Percentiles rank a stretch among this genome's conserved stretches.
phyloP scores from a whole-genome alignment of 768 basidiomycete species.

The Gymnopilus dilepis region DNA sequence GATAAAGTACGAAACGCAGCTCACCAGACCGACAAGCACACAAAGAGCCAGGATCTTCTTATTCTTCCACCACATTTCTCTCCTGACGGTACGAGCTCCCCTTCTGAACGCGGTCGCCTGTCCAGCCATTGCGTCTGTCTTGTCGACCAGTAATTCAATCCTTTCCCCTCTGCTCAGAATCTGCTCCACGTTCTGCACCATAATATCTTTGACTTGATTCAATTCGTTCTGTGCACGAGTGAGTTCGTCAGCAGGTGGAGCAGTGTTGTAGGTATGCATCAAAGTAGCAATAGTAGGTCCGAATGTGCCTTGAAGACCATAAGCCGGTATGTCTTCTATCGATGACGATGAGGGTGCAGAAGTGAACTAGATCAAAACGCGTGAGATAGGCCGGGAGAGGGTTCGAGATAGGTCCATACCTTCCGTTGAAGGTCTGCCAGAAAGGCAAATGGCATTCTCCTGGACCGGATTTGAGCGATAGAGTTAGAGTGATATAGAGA shows the following conservation, averaged over 20 bases:
- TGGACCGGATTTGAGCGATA: slow-evolving; percentile 32
- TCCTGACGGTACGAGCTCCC: slow-evolving; percentile 81
- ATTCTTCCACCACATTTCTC: slow-evolving; percentile 93
- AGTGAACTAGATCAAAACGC: slow-evolving; percentile 50
- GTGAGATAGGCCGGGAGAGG: slow-evolving; percentile 6
- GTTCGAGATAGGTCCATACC: slow-evolving; percentile 38
- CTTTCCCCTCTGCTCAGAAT: slow-evolving; percentile 94
- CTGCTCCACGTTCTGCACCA: slow-evolving; percentile 98
- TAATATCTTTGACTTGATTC: slow-evolving; percentile 92
- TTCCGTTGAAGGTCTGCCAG: slow-evolving; percentile 84
- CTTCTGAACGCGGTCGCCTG: slow-evolving; percentile 94
- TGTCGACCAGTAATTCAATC: slow-evolving; percentile 94
- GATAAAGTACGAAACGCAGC: background rate
- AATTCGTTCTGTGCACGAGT: slow-evolving; percentile 89
- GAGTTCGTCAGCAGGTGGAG: slow-evolving; percentile 88
- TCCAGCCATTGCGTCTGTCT: slow-evolving; percentile 93
- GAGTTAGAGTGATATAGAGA: background rate
- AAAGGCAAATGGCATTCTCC: slow-evolving; percentile 94
- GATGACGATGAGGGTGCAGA: slow-evolving; percentile 70
- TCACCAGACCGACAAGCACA: slow-evolving; percentile 71
- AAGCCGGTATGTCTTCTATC: slow-evolving; percentile 55
- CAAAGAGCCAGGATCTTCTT: slow-evolving; percentile 70
- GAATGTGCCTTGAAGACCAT: slow-evolving; percentile 75
- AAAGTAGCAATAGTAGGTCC: slow-evolving; percentile 72
- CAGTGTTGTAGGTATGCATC: slow-evolving; percentile 88